Base-by-base conservation (phyloP, 148 eudicot genomes). In the Vaccinium macrocarpon region DNA sequence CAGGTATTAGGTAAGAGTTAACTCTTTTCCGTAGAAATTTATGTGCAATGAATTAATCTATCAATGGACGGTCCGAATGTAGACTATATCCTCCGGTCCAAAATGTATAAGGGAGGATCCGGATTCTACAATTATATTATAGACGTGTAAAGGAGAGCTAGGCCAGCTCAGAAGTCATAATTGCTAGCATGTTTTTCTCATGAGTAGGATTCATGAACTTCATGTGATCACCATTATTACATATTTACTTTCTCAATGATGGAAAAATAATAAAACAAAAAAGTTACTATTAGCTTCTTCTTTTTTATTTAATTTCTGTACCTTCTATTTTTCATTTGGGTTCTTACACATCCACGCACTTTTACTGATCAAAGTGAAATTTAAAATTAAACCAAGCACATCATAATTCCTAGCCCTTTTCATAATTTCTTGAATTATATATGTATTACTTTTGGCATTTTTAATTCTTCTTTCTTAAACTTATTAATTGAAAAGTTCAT, bases 221-320 rank as follows among this genome's bases (percentile, higher is more conserved):
- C 95, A 92, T 89, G 92, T 93, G 95, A 90, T 88, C 86, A 75
- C 93, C 93, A 93, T 93, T 87, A 93, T 93, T 91, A 91, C 88
- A 52, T 84, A 78, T 84, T 85, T 90, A 91, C 88, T 59, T 84
- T 81, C 85, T 85, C 80, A 86, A 84, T 88, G 59, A 85, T 78
- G 82, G 82, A 61, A 66, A 32, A 76, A 78, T 80, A 82, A 48
- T 25, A 70, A 56, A 56, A n/a, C 42, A 71, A 78, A 13, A 75
- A 72, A 27, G 50, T 27, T 76, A 53, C 9, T 83, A 18, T 32
- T 53, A 19, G 9, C n/a, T 21, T 13, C 6, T 23, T 56, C 77
- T 82, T 82, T 27, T 76, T 62, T 64, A n/a, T 82, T 72, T 74
- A 15, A 49, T n/a, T 55, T 62, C 80, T 72, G 4, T 73, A 68